A percentile compares a stretch with the other conserved stretches of the same genome.
These are phyloP conservation scores for Vinca major DNA, from an alignment of 305 asterid genomes.

Conservation along the genomic window DNA sequence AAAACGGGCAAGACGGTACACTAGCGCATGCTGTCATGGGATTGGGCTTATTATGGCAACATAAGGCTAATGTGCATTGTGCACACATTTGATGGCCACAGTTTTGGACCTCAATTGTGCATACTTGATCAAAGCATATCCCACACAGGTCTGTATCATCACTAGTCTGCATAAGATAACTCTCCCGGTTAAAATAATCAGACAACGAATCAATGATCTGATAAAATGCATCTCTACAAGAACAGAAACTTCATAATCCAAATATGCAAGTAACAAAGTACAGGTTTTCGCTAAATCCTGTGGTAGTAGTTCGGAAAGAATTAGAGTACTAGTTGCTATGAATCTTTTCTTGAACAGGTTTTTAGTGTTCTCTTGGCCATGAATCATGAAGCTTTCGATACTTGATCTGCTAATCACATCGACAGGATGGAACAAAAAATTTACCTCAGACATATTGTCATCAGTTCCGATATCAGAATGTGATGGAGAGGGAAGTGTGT, in stretches of 20 bases:
- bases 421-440: not conserved
- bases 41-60: slow-evolving; percentile 84
- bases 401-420: not conserved
- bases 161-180: slow-evolving; percentile 39
- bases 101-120: slow-evolving; percentile 81
- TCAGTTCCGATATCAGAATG: slow-evolving; percentile 48
- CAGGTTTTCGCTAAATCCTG: not conserved
- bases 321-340: too few relatives aligned
- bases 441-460: slow-evolving; percentile 72
- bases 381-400: not conserved
- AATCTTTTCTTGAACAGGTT: not conserved
- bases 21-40: slow-evolving; percentile 43
- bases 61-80: slow-evolving; percentile 68
- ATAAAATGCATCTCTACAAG: not conserved
- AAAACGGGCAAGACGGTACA: slow-evolving; percentile 72
- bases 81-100: slow-evolving; percentile 96
- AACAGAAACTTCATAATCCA: not conserved
- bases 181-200: slow-evolving; percentile 7
- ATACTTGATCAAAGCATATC: slow-evolving; percentile 86
- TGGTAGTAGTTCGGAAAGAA: too few relatives aligned
- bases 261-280: not conserved
- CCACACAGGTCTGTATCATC: slow-evolving; percentile 73
- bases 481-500: slow-evolving; percentile 51
- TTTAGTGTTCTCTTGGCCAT: not conserved
- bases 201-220: not conserved